These are phyloP conservation scores for Aspergillus japonicus DNA, from an alignment of 2,329 filamentous ascomycete genomes.

Conservation along the genomic window DNA sequence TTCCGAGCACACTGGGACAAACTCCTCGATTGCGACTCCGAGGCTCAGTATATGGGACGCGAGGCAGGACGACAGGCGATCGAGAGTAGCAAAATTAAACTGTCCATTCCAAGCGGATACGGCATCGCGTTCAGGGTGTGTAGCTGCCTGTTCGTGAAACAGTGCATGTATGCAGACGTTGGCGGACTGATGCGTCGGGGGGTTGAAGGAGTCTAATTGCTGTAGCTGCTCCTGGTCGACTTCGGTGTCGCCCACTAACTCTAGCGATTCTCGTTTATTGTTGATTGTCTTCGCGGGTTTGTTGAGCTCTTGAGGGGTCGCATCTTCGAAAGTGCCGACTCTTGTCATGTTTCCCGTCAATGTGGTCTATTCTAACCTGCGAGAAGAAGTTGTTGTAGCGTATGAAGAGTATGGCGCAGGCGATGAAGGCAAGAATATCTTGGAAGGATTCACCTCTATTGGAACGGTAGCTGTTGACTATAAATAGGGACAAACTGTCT, in stretches of 20 bases:
- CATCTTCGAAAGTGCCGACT: not conserved
- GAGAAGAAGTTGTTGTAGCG: no score
- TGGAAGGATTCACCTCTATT: no score
- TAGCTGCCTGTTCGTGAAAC: not conserved
- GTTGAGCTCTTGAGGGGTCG: not conserved
- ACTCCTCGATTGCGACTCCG: not conserved
- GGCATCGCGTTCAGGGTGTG: not conserved
- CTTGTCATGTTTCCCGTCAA: not conserved
- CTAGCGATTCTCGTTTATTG: not conserved
- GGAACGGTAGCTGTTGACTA: no score
- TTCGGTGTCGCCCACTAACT: not conserved
- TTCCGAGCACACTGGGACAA: constrained; percentile 10
- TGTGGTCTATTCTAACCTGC: no score
- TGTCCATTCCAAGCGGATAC: not conserved
- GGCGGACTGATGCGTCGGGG: not conserved
- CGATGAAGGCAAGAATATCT: no score
- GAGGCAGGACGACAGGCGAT: not conserved
- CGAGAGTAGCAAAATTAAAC: not conserved
- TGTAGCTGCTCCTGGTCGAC: not conserved
- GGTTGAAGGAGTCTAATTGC: not conserved
- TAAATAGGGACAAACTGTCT: no score
- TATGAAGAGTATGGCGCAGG: no score
- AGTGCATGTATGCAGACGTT: not conserved
- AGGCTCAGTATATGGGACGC: not conserved
- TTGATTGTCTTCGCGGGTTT: not conserved